Evolutionary conservation across 441 rosid genomes (phyloP), one percentile per base, ranked within the genome.

Genomic region (Lepidium campestre): DNA sequence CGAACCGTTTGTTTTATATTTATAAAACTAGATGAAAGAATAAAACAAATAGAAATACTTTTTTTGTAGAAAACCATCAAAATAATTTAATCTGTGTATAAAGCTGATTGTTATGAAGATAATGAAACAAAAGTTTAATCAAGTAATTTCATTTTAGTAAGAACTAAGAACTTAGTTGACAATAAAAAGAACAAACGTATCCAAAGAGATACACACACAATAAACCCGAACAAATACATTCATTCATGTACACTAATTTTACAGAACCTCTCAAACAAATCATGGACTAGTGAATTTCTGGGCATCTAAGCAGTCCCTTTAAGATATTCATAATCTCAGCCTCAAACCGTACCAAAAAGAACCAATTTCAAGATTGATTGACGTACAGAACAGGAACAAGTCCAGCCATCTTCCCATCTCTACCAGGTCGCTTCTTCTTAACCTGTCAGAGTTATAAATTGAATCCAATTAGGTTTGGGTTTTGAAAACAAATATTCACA

Each of bases 401-500:
- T 62, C 99, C 99, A 14, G 97, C 92, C 96, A 91, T 86, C 77
- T 94, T 94, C 62, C 96, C 98, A 75, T 94, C 98, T 80, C 98
- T 83, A 4, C 98, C 99, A 5, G 97, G 99, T 36, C 97, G 91
- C 74, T 88, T 89, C 82, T 91, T 94, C 86, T 86, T 94, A 67
- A 94, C 99, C 99, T 93, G 89, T 47, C 46, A 59, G 41, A 20
- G 34, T 44, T 39, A 52, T 44, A n/a, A 35, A 56, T 65, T 42
- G 13, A 66, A 11, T 12, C 1, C 10, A 22, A 37, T 73, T 72
- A 66, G 27, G 20, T 19, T 66, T 44, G 9, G 17, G 14, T 50
- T 65, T 35, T 9, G 32, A 18, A 31, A 57, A 41, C 6, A 40
- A 39, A 5, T 48, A 47, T 32, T 29, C 22, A 17, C 35, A 53